phyloP scores from a whole-genome alignment of 2,329 filamentous ascomycete genomes.

The Furcasterigmium sp. region DNA sequence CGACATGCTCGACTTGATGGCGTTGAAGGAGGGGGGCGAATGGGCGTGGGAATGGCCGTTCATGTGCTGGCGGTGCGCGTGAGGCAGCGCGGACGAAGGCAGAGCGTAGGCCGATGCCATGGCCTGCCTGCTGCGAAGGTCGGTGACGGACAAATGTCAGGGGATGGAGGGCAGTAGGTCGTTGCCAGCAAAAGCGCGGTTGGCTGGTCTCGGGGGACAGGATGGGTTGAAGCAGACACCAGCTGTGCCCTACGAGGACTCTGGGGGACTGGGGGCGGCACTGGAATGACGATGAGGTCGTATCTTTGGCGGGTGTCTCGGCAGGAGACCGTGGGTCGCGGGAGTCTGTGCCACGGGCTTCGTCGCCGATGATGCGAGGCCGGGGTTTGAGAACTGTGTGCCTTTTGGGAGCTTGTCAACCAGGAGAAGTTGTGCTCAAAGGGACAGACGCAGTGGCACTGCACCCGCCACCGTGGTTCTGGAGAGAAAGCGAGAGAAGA shows the following conservation, averaged over 20 bases:
- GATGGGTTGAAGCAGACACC: not conserved
- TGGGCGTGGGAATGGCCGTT: slow-evolving; percentile 30
- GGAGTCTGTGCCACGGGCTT: not conserved
- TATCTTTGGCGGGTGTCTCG: not conserved
- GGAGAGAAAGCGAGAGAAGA: not conserved
- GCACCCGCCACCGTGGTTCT: not conserved
- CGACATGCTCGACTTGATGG: slow-evolving; percentile 25
- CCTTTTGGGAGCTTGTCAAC: too few relatives aligned
- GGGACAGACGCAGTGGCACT: not conserved
- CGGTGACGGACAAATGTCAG: too few relatives aligned
- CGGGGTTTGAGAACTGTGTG: too few relatives aligned
- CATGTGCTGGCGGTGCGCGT: slow-evolving; percentile 37
- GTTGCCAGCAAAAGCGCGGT: too few relatives aligned
- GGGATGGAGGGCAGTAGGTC: too few relatives aligned
- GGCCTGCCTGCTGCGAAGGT: not conserved
- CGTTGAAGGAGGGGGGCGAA: slow-evolving; percentile 33
- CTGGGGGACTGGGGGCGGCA: not conserved
- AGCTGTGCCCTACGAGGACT: not conserved
- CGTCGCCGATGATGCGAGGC: not conserved
- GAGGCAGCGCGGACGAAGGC: slow-evolving; percentile 44
- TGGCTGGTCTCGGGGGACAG: too few relatives aligned
- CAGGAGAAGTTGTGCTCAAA: not conserved
- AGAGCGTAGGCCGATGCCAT: slow-evolving; percentile 51
- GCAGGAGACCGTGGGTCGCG: not conserved
- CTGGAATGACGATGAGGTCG: not conserved